Base-by-base conservation (phyloP, 352 stramenopile species). In the Phytophthora idaei region DNA sequence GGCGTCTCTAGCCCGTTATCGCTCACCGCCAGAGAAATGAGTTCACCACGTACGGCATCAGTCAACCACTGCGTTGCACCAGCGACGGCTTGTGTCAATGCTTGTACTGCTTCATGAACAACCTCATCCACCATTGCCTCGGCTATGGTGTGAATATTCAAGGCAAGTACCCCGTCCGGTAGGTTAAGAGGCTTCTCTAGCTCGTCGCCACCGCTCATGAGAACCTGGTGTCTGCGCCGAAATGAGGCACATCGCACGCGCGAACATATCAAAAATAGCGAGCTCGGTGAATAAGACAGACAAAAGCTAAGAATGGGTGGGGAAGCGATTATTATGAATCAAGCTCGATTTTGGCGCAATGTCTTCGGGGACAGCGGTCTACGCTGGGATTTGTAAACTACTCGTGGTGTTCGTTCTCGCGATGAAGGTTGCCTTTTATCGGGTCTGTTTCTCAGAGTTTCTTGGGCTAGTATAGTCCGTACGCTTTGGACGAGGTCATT, bases 401-500 rank as follows among this genome's bases (percentile, higher is more conserved):
- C 52, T 37, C 57, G 49, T 4, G 57, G 66, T 4, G 57, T 78
- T 67, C 36, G 55, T 47, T 52, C 45, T 60, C 55, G 58, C 1
- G 63, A 52, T 45, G 67, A 61, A 17, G 50, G 27, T 10, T 29
- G 51, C 27, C 29, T 64, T 32, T 44, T 71, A 28, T 28, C 41
- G 12, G 51, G 14, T 15, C 60, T 61, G 32, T n/a, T 64, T 58
- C 9, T 52, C 14, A 58, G 21, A 36, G 27, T 39, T 5, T 51
- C 52, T 50, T 70, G 58, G 42, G 2, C 36, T 17, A 42, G 10
- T 42, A 84, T 78, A 11, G 17, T 21, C 45, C 64, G 63, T 10
- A 81, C 68, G 2, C 29, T 55, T 36, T 63, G 31, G 1, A 80
- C 57, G 28, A 85, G 52, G 9, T 77, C 64, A 47, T 65, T 64